Percentiles rank a stretch among this genome's conserved stretches.
These are phyloP conservation scores for Asterella californica DNA, from an alignment of 225 moss, liverwort and hornwort species.

Conservation along the genomic window DNA sequence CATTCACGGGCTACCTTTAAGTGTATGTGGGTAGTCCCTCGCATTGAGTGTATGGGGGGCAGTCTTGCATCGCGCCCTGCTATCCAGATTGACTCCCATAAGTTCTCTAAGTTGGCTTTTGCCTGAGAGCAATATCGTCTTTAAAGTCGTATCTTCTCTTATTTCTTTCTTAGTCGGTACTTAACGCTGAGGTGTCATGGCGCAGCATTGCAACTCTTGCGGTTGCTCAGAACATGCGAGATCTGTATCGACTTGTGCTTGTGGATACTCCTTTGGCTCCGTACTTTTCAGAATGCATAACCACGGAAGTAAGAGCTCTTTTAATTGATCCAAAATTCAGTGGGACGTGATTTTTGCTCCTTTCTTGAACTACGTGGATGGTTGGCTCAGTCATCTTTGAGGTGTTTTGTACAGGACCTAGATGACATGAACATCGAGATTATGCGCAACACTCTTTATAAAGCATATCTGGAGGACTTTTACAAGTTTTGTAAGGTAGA, in stretches of 20 bases:
- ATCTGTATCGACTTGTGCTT: slow-evolving; percentile 90
- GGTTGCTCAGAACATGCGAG: slow-evolving; percentile 95
- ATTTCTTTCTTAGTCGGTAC: neutral
- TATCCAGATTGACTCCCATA: no score
- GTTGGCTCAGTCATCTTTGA: neutral
- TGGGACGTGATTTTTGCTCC: neutral
- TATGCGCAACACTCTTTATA: slow-evolving; percentile 98
- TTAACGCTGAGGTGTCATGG: neutral
- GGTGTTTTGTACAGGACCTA: slow-evolving; percentile 56
- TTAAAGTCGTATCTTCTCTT: neutral
- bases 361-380: no score
- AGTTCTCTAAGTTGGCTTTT: no score
- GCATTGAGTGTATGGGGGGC: no score
- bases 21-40: no score
- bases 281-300: slow-evolving; percentile 97
- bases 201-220: slow-evolving; percentile 95
- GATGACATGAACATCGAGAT: slow-evolving; percentile 99
- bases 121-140: no score
- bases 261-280: slow-evolving; percentile 96
- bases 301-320: slow-evolving; percentile 66
- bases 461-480: slow-evolving; percentile 94
- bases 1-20: no score
- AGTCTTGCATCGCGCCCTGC: no score
- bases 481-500: slow-evolving; percentile 92
- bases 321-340: neutral